phyloP scores from a whole-genome alignment of 1,284 basidiomycete species.

The Puccinia coronata region DNA sequence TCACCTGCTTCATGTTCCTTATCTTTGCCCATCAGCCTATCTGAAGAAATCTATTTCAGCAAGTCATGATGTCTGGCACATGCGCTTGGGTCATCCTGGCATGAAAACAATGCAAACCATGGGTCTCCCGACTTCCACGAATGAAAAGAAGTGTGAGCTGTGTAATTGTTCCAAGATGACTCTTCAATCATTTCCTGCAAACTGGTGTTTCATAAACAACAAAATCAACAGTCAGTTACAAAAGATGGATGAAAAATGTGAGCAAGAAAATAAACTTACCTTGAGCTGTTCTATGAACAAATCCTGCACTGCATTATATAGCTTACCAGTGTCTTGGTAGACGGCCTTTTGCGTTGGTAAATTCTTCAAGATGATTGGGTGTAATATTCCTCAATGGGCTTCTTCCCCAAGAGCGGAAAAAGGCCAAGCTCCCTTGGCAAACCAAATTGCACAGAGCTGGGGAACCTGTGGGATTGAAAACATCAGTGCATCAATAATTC shows the following conservation, averaged over 20 bases:
- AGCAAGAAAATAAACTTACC: too few species aligned
- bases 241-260: too few species aligned
- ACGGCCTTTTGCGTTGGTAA: background rate
- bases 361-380: background rate
- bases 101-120: background rate
- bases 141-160: background rate
- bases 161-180: constrained; percentile 3
- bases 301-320: too few species aligned
- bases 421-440: too few species aligned
- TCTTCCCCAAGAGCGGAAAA: too few species aligned
- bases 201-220: background rate
- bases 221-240: background rate
- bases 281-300: too few species aligned
- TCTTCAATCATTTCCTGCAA: background rate
- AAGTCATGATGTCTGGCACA: background rate
- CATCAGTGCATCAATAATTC: too few species aligned
- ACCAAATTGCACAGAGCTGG: too few species aligned
- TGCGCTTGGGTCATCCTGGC: background rate
- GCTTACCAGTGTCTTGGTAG: background rate
- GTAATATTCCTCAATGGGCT: background rate
- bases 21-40: background rate
- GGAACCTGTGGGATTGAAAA: too few species aligned
- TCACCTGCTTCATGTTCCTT: background rate
- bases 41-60: background rate
- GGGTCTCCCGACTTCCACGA: background rate